A percentile compares a stretch with the other conserved stretches of the same genome.
These are phyloP conservation scores for Starmerella floricola DNA, from an alignment of 805 yeast species.

Conservation along the genomic window DNA sequence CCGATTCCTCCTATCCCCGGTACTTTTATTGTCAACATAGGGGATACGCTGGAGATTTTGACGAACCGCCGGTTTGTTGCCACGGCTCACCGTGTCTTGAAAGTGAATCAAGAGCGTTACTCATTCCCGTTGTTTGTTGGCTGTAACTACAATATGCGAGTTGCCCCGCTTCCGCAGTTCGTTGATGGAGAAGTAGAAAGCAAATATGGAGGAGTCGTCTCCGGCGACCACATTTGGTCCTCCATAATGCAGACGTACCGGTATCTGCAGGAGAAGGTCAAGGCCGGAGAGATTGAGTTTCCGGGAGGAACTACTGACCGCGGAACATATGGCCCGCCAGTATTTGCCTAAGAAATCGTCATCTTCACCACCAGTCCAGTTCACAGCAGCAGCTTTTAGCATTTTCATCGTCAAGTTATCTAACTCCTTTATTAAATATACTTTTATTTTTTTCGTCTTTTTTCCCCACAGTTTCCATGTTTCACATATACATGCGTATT, in stretches of 20 bases:
- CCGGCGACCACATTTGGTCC: slow-evolving; percentile 14
- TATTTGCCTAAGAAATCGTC: too few species aligned
- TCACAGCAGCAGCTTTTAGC: too few species aligned
- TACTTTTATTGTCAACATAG: slow-evolving; percentile 45
- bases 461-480: too few species aligned
- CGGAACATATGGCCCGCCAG: too few species aligned
- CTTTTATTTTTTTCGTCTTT: too few species aligned
- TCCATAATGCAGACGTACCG: slow-evolving; percentile 8
- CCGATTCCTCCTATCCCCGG: slow-evolving; percentile 39
- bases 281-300: too few species aligned
- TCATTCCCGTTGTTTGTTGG: slow-evolving; percentile 20
- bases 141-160: slow-evolving; percentile 7
- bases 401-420: too few species aligned
- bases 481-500: too few species aligned
- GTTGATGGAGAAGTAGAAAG: neutral
- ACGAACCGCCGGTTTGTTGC: slow-evolving; percentile 49
- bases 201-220: neutral
- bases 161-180: slow-evolving; percentile 12
- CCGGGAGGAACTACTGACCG: too few species aligned
- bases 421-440: too few species aligned
- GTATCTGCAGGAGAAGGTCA: slow-evolving; percentile 3
- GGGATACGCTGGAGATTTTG: slow-evolving; percentile 50
- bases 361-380: too few species aligned
- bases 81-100: slow-evolving; percentile 42
- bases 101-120: slow-evolving; percentile 32